A percentile compares a stretch with the other conserved stretches of the same genome.
Conservation (phyloP, 768 basidiomycete species). For the Gymnopilus junonius region DNA sequence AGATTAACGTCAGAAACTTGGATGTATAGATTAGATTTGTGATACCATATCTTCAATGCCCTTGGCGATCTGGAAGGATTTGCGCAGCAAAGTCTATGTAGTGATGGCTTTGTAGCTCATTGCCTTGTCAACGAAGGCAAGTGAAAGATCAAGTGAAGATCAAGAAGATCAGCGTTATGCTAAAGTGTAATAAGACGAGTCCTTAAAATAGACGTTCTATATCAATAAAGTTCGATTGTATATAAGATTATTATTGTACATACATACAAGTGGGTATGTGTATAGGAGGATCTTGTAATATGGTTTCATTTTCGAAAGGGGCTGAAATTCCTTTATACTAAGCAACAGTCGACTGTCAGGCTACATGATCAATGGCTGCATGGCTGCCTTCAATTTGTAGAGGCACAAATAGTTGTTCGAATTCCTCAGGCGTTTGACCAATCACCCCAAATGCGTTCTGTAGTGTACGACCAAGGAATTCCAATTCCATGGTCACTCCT, state of each 20-base stretch:
- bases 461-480: conserved; percentile 76
- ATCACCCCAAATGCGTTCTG: conserved; percentile 95
- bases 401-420: conserved; percentile 71
- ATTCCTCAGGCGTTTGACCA: conserved; percentile 79
- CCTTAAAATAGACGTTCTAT: too few relatives aligned
- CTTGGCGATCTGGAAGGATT: neutral
- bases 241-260: too few relatives aligned
- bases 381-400: conserved; percentile 28
- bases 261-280: too few relatives aligned
- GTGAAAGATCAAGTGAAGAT: neutral
- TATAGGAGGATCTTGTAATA: too few relatives aligned
- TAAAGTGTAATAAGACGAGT: neutral
- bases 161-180: neutral
- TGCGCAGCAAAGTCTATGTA: neutral
- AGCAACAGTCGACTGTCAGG: conserved; percentile 8
- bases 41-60: neutral
- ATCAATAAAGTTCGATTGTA: too few relatives aligned
- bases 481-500: conserved; percentile 89
- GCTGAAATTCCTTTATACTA: neutral
- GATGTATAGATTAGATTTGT: neutral
- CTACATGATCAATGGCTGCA: conserved; percentile 27
- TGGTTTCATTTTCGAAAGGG: too few relatives aligned
- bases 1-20: neutral
- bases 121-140: neutral
- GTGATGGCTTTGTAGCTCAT: neutral